These are phyloP conservation scores for Tolypocladium sp. DNA, from an alignment of 2,329 filamentous ascomycete species.

Conservation along the genomic window DNA sequence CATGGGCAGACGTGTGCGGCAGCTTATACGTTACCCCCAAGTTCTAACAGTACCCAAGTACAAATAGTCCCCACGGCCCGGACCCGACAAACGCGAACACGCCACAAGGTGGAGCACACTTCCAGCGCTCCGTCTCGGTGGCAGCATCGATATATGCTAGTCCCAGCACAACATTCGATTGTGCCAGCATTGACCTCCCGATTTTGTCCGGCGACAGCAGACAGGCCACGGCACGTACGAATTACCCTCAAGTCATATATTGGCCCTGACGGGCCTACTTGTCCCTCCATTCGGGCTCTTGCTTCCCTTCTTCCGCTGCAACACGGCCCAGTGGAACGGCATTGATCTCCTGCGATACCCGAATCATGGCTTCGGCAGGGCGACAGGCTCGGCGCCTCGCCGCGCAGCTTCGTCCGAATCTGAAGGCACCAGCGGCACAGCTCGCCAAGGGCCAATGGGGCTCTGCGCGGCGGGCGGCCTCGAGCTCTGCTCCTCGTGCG, in stretches of 20 bases:
- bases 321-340: background rate
- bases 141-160: background rate
- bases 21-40: background rate
- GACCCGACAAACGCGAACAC: background rate
- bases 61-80: background rate
- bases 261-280: background rate
- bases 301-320: background rate
- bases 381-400: conserved; percentile 19
- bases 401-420: conserved; percentile 17
- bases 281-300: background rate
- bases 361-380: conserved; percentile 18
- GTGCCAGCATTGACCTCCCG: background rate
- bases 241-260: background rate
- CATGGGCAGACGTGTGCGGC: background rate
- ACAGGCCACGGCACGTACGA: background rate
- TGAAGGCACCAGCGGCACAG: conserved; percentile 5
- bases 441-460: conserved; percentile 16
- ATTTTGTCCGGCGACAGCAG: background rate
- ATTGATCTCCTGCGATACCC: background rate
- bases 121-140: background rate
- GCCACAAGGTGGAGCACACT: background rate
- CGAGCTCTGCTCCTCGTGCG: conserved; percentile 12
- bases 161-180: background rate
- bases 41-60: too few species aligned
- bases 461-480: conserved; percentile 13